phyloP scores from a whole-genome alignment of 2,329 filamentous ascomycete species.

The Beauveria asiatica region DNA sequence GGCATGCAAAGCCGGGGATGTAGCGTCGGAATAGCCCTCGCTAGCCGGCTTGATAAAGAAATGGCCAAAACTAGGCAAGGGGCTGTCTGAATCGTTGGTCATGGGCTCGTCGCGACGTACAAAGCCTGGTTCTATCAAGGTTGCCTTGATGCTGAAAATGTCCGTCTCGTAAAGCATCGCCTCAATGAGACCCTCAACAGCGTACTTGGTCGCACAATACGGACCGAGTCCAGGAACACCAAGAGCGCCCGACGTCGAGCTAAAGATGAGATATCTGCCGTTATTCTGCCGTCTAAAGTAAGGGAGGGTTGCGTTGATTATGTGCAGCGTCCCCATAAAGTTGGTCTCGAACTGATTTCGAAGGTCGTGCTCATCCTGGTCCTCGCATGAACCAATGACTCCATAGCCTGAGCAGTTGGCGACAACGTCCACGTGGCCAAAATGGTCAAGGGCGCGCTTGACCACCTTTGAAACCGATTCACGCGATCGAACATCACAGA shows the following conservation, averaged over 20 bases:
- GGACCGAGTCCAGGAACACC: slow-evolving; percentile 88
- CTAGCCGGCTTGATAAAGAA: slow-evolving; percentile 84
- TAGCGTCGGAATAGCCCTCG: slow-evolving; percentile 68
- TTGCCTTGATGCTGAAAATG: slow-evolving; percentile 83
- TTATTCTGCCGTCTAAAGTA: slow-evolving; percentile 70
- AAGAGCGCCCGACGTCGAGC: slow-evolving; percentile 82
- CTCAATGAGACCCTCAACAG: slow-evolving; percentile 90
- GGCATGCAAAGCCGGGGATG: slow-evolving; percentile 79
- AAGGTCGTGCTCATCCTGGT: slow-evolving; percentile 91
- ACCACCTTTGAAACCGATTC: slow-evolving; percentile 69
- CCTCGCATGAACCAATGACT: slow-evolving; percentile 90
- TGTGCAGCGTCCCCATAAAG: slow-evolving; percentile 90
- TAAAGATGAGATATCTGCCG: slow-evolving; percentile 90
- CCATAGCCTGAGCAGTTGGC: slow-evolving; percentile 94
- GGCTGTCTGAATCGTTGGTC: slow-evolving; percentile 38
- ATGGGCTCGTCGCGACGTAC: slow-evolving; percentile 73
- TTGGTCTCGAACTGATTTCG: slow-evolving; percentile 97
- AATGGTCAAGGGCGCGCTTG: slow-evolving; percentile 60
- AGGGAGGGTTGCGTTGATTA: slow-evolving; percentile 79
- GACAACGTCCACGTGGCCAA: slow-evolving; percentile 78
- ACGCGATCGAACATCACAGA: slow-evolving; percentile 82
- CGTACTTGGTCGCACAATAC: slow-evolving; percentile 96
- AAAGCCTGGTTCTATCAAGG: slow-evolving; percentile 83
- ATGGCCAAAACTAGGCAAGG: slow-evolving; percentile 77
- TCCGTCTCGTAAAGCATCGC: slow-evolving; percentile 96